A percentile compares a stretch with the other conserved stretches of the same genome.
phyloP scores from a whole-genome alignment of 2,329 filamentous ascomycete genomes.

The Fusarium nurragi region DNA sequence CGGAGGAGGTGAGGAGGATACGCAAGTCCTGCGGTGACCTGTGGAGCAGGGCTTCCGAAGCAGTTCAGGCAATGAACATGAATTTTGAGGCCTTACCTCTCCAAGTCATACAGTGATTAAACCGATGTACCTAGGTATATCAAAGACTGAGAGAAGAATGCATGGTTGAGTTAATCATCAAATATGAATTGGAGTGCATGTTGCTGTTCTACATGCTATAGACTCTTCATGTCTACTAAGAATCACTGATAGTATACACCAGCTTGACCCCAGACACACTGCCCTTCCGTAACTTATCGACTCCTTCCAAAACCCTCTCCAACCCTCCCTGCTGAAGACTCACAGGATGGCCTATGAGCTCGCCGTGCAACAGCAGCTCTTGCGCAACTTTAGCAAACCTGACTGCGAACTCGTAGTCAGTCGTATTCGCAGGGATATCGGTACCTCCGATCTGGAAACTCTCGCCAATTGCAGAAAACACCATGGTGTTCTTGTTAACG shows the following conservation, averaged over 20 bases:
- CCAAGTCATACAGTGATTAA: too few relatives aligned
- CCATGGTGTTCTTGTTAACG: background rate
- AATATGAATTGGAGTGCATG: too few relatives aligned
- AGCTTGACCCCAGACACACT: background rate
- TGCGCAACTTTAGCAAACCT: background rate
- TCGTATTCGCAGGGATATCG: background rate
- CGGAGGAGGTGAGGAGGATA: background rate
- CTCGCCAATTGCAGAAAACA: background rate
- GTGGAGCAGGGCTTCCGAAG: background rate
- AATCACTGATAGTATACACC: background rate
- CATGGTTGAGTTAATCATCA: too few relatives aligned
- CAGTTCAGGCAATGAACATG: background rate
- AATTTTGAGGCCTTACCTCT: background rate
- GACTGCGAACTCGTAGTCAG: background rate
- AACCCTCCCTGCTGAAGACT: background rate
- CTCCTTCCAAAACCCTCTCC: background rate
- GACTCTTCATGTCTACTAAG: background rate
- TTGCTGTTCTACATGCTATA: background rate
- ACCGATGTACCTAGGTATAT: too few relatives aligned
- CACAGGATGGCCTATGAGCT: background rate
- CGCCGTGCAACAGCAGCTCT: background rate
- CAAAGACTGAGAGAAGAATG: too few relatives aligned
- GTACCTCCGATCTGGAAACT: background rate
- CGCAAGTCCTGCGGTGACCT: background rate
- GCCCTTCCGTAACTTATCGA: background rate